These are phyloP conservation scores for Mayamaea pseudoterrestris DNA, from an alignment of 108 stramenopile genomes.

Conservation along the genomic window DNA sequence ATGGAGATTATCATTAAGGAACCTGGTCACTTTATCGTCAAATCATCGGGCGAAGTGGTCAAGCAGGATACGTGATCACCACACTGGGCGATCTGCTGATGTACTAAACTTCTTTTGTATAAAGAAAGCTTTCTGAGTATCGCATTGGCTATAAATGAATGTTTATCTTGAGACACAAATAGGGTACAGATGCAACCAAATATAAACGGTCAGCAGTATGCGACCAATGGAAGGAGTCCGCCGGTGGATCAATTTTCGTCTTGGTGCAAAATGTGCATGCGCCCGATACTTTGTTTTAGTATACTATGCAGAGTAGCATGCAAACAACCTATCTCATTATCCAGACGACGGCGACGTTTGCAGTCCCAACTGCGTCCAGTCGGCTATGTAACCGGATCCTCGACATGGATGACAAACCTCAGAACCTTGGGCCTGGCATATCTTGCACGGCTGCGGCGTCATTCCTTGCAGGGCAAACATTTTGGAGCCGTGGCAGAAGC, in stretches of 20 bases:
- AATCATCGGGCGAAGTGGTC: constrained; percentile 45
- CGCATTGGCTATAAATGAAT: not conserved
- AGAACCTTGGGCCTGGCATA: constrained; percentile 11
- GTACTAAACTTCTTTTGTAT: not conserved
- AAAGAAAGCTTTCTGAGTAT: not conserved
- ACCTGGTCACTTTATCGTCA: constrained; percentile 64
- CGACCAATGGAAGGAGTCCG: not conserved
- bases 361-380: constrained; percentile 7
- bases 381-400: constrained; percentile 20
- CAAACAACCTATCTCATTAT: not conserved
- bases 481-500: constrained; percentile 18
- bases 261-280: not conserved
- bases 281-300: not conserved
- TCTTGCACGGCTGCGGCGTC: constrained; percentile 6
- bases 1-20: constrained; percentile 62
- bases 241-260: not conserved
- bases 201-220: not conserved
- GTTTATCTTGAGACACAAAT: not conserved
- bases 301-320: not conserved
- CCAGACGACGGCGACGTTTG: not conserved
- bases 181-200: not conserved
- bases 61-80: no score
- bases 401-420: constrained; percentile 14
- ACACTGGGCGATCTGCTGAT: no score
- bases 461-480: constrained; percentile 5